Evolutionary conservation across 257 asterid species (phyloP).

Genomic region (Nicotiana tabacum): DNA sequence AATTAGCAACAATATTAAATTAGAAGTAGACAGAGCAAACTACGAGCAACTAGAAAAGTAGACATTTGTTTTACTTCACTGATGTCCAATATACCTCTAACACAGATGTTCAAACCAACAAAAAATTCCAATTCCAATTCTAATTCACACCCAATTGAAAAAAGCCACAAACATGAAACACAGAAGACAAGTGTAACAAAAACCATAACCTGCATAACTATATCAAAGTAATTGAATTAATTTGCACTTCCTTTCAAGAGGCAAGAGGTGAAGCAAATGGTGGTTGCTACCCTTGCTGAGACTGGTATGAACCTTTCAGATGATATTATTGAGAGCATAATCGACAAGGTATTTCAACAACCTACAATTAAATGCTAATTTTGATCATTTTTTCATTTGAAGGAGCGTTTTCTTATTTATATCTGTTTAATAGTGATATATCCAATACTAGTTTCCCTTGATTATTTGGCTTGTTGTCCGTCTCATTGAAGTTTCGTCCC

Average conservation of each 20-base stretch:
- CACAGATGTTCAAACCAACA: no score
- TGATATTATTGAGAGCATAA: slow-evolving; percentile 91
- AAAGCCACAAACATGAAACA: no score
- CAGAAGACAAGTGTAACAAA: no score
- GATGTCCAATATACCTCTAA: no score
- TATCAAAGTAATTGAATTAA: background rate
- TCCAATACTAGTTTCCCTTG: background rate
- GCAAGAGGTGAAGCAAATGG: slow-evolving; percentile 29
- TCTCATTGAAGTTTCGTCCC: no score
- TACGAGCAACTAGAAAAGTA: no score
- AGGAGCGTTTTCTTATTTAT: background rate
- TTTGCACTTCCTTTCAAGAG: background rate
- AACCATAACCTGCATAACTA: no score
- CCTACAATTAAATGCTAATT: background rate
- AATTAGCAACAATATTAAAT: background rate
- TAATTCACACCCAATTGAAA: no score
- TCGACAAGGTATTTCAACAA: slow-evolving; percentile 65
- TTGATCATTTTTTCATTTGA: background rate
- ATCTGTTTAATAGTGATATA: background rate
- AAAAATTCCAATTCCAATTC: no score
- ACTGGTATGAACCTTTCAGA: slow-evolving; percentile 28
- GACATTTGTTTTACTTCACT: no score
- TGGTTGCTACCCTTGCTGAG: slow-evolving; percentile 31
- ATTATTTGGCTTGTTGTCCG: no score
- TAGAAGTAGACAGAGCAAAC: background rate